Base-by-base conservation (phyloP, 352 stramenopile genomes). In the Plasmopara muralis region DNA sequence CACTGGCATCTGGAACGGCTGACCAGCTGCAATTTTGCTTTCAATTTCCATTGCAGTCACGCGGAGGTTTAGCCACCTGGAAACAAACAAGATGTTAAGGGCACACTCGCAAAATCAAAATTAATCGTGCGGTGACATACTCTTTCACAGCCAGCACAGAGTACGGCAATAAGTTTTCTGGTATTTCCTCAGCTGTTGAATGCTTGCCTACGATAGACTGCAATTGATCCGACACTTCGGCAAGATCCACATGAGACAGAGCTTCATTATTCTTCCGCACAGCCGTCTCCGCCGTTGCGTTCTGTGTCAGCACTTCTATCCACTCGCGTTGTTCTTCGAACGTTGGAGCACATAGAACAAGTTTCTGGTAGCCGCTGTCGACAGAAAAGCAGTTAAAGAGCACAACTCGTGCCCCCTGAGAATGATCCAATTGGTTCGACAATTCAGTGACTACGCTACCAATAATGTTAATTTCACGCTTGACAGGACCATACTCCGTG, bases 301-400 rank as follows among this genome's bases (percentile, higher is more conserved):
- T 94, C 52, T 94, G 84, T 2, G 75, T 83, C 40, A 94, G 52
- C 31, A 94, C 84, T 57, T 94, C 84, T 41, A 93, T 85, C 84
- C 84, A 94, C 50, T 94, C 84, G 43, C 84, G 79, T 49, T 89
- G 78, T n/a, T 94, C 84, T 49, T 94, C 84, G 43, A 87, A 94
- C n/a, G 75, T 79, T 15, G 79, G 78, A 7, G 84, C 84, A 15
- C 78, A 93, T 13, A 94, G 40, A n/a, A 83, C 70, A 49, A 94
- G 90, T 47, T 87, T 88, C 35, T 77, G 66, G 48, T 91, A 89
- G 0, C 84, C 84, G 25, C 79, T 91, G 60, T 94, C 84, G 28
- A 94, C 70, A 18, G 66, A 83, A 50, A 94, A 93, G 47, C 84
- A 94, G 53, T 94, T 85, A 55, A 91, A 92, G 9, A 94, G 64